Percentiles rank a stretch among this genome's conserved stretches.
phyloP scores from a whole-genome alignment of 2,329 filamentous ascomycete species.

The Beauveria sp. region DNA sequence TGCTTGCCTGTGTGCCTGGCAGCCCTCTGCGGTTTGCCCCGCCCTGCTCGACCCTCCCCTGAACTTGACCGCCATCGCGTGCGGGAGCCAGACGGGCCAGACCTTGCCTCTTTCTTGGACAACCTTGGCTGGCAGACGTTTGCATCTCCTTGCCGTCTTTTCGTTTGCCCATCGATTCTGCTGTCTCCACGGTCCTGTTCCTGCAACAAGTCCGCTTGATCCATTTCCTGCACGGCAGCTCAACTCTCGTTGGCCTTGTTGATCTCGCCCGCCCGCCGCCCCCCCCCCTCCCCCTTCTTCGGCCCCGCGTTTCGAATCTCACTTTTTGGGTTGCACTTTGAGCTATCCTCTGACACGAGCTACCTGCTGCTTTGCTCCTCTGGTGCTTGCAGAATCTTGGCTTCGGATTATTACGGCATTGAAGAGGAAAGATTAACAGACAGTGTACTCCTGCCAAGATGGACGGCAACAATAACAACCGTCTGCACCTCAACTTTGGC shows the following conservation, averaged over 20 bases:
- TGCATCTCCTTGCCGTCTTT: neutral
- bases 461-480: constrained; percentile 53
- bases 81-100: neutral
- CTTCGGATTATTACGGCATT: neutral
- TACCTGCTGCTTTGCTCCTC: neutral
- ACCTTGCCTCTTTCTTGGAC: neutral
- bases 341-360: constrained; percentile 11
- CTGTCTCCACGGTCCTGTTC: neutral
- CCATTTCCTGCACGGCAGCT: neutral
- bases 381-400: neutral
- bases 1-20: too few species aligned
- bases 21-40: constrained; percentile 1
- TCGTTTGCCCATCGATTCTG: neutral
- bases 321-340: neutral
- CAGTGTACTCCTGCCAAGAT: constrained; percentile 27
- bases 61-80: constrained; percentile 12
- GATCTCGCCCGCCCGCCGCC: neutral
- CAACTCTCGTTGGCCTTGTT: neutral
- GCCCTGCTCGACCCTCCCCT: constrained; percentile 2
- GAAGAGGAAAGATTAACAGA: neutral
- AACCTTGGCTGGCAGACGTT: neutral
- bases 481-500: constrained; percentile 59
- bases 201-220: neutral
- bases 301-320: constrained; percentile 12
- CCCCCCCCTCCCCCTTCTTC: neutral